Conservation (phyloP, 2,329 filamentous ascomycete genomes). For the Neocucurbitaria cava region DNA sequence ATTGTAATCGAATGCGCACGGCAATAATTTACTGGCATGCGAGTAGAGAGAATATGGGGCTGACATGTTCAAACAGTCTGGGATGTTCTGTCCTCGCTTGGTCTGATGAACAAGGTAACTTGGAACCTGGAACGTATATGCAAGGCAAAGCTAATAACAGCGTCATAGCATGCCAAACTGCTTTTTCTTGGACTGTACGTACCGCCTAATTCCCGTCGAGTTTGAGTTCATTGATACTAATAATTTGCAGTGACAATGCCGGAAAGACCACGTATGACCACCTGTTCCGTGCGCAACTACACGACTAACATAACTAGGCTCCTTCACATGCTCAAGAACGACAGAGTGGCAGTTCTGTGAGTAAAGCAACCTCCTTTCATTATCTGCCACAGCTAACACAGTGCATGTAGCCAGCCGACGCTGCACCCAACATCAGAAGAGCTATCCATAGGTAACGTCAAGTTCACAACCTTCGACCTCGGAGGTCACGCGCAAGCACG, state of each 20-base stretch:
- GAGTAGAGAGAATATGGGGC: neutral
- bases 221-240: conserved; percentile 15
- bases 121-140: neutral
- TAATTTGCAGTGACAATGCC: conserved; percentile 88
- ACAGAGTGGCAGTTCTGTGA: conserved; percentile 88
- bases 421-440: conserved; percentile 69
- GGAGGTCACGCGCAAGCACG: conserved; percentile 50
- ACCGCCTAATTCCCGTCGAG: neutral
- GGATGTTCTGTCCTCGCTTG: conserved; percentile 85
- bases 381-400: conserved; percentile 1
- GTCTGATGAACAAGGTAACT: conserved; percentile 78
- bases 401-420: conserved; percentile 30
- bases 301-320: conserved; percentile 51
- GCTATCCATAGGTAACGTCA: conserved; percentile 63
- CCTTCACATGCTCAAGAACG: conserved; percentile 90
- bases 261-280: conserved; percentile 80
- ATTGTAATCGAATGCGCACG: neutral
- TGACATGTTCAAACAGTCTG: conserved; percentile 66
- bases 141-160: conserved; percentile 10
- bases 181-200: conserved; percentile 75
- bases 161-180: conserved; percentile 65
- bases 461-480: conserved; percentile 90
- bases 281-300: neutral
- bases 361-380: conserved; percentile 40
- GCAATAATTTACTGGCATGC: neutral